These are phyloP conservation scores for Ophiostoma sp. DNA, from an alignment of 2,329 filamentous ascomycete species.

Conservation along the genomic window DNA sequence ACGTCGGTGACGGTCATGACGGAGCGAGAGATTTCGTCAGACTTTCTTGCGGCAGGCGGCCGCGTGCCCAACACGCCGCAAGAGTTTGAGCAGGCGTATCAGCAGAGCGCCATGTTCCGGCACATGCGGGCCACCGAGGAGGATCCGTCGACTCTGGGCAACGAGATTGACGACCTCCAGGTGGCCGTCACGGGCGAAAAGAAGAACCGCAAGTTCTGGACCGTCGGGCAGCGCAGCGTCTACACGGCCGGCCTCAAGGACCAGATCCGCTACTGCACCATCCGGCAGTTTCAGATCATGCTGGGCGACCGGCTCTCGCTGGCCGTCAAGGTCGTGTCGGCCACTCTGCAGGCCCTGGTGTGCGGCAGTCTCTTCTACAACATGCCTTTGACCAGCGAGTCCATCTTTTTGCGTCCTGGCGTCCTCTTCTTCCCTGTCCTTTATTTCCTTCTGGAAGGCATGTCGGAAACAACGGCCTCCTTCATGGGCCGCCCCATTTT, in stretches of 20 bases:
- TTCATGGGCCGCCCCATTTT: slow-evolving; percentile 49
- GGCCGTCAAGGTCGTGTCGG: slow-evolving; percentile 78
- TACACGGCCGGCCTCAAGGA: slow-evolving; percentile 75
- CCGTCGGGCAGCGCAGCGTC: slow-evolving; percentile 28
- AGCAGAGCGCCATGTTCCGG: slow-evolving; percentile 45
- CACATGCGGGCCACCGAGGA: slow-evolving; percentile 52
- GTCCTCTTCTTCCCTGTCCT: slow-evolving; percentile 53
- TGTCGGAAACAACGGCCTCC: slow-evolving; percentile 66
- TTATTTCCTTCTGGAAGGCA: slow-evolving; percentile 65
- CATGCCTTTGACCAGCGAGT: slow-evolving; percentile 56
- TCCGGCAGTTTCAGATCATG: slow-evolving; percentile 77
- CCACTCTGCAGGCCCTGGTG: slow-evolving; percentile 70
- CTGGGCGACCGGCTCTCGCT: slow-evolving; percentile 73
- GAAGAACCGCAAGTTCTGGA: not conserved
- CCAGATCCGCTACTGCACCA: slow-evolving; percentile 68
- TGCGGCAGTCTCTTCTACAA: slow-evolving; percentile 79
- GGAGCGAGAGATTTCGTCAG: slow-evolving; percentile 54
- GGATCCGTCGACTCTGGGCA: slow-evolving; percentile 48
- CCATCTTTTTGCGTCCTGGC: slow-evolving; percentile 60
- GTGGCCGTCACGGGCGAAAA: slow-evolving; percentile 23
- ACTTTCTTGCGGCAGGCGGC: slow-evolving; percentile 40
- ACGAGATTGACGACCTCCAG: slow-evolving; percentile 30
- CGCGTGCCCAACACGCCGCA: slow-evolving; percentile 59
- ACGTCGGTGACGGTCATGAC: slow-evolving; percentile 65
- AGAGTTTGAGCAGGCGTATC: slow-evolving; percentile 60